A percentile compares a stretch with the other conserved stretches of the same genome.
phyloP scores from a whole-genome alignment of 768 basidiomycete genomes.

The Psilocybe cyanescens region DNA sequence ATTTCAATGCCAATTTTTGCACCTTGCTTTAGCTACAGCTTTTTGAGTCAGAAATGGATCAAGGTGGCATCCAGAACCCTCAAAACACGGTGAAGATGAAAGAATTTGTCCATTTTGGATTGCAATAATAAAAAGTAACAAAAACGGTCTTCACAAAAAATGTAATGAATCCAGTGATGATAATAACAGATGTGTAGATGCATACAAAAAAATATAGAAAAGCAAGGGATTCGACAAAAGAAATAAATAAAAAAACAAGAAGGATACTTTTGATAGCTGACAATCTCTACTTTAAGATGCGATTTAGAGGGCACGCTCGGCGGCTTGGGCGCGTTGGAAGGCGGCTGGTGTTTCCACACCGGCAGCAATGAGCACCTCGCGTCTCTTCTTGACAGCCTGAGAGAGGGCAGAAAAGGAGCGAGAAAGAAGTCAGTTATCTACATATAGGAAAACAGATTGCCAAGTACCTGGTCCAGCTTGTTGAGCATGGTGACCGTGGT shows the following conservation, averaged over 20 bases:
- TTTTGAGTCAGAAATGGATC: too few relatives aligned
- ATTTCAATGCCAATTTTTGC: neutral
- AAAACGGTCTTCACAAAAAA: conserved; percentile 1
- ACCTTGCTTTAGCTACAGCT: neutral
- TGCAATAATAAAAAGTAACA: neutral
- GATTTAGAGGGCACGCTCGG: neutral
- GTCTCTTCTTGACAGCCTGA: conserved; percentile 50
- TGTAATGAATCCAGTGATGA: neutral
- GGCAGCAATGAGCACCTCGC: conserved; percentile 42
- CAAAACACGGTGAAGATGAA: too few relatives aligned
- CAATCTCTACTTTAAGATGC: conserved; percentile 1
- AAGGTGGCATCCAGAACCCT: too few relatives aligned
- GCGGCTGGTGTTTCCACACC: conserved; percentile 41
- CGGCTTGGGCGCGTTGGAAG: conserved; percentile 30
- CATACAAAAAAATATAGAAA: neutral
- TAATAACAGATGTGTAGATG: neutral
- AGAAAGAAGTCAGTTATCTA: neutral
- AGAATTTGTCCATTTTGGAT: too few relatives aligned
- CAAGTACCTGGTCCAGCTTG: conserved; percentile 56
- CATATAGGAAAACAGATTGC: conserved; percentile 3
- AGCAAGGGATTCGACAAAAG: neutral
- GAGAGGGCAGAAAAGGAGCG: neutral
- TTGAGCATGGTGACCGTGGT: conserved; percentile 78
- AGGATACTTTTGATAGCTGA: conserved; percentile 13
- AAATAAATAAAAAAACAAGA: neutral